Evolutionary conservation across 768 basidiomycete species (phyloP).

Genomic region (Auricularia cornea): DNA sequence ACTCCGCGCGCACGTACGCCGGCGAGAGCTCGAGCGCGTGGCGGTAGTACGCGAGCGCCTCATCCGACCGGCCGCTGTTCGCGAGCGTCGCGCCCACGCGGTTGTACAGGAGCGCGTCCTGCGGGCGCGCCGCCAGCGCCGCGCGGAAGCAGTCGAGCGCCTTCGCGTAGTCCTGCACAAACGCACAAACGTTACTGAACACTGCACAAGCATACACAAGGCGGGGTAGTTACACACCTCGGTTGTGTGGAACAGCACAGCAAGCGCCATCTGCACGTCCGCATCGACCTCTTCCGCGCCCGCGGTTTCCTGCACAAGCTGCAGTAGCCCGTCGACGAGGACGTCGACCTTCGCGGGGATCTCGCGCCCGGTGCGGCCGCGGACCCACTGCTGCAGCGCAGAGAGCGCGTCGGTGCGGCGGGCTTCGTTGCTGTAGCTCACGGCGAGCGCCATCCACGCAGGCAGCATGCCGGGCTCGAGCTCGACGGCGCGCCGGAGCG

Average conservation of each 20-base stretch:
- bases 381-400: conserved; percentile 80
- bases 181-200: too few species aligned
- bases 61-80: conserved; percentile 69
- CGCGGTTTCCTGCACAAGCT: conserved; percentile 56
- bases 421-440: conserved; percentile 87
- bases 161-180: conserved; percentile 71
- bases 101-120: conserved; percentile 93
- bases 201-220: neutral
- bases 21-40: conserved; percentile 83
- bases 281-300: conserved; percentile 63
- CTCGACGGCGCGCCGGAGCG: conserved; percentile 70
- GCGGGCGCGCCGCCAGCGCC: conserved; percentile 76
- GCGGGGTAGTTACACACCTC: conserved; percentile 45
- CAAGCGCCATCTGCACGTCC: conserved; percentile 91
- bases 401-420: conserved; percentile 65
- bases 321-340: conserved; percentile 71
- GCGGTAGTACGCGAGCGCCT: conserved; percentile 83
- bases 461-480: conserved; percentile 69
- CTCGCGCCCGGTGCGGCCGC: conserved; percentile 47
- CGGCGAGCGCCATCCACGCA: conserved; percentile 84
- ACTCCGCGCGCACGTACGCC: conserved; percentile 86
- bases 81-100: conserved; percentile 92
- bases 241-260: conserved; percentile 83
- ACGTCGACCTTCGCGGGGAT: neutral
- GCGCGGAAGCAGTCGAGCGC: conserved; percentile 91